Conservation (phyloP, 2,329 filamentous ascomycete species). For the Fusarium anthophilum region DNA sequence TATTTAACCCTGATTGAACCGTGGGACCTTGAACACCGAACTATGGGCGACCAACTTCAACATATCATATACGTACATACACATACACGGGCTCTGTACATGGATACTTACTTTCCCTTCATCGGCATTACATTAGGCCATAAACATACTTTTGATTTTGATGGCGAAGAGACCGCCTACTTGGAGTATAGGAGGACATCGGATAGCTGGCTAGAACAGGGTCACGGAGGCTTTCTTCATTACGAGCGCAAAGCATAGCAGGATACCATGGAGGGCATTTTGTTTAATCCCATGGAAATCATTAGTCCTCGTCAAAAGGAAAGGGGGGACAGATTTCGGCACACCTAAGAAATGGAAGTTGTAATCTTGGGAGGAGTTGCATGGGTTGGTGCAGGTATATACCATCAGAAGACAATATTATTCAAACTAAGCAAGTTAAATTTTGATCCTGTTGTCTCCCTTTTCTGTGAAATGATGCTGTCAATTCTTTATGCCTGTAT, state of each 20-base stretch:
- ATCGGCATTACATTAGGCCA: constrained; percentile 16
- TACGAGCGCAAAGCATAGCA: constrained; percentile 30
- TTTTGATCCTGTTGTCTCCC: not conserved
- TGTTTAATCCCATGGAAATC: constrained; percentile 21
- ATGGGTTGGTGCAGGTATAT: constrained; percentile 23
- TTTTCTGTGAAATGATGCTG: not conserved
- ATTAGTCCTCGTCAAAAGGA: constrained; percentile 1
- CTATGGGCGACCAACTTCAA: not conserved
- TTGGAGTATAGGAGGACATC: constrained; percentile 31
- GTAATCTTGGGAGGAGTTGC: constrained; percentile 23
- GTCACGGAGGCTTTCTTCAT: constrained; percentile 28
- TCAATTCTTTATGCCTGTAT: not conserved
- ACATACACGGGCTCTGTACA: constrained; percentile 18
- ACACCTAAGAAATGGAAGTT: constrained; percentile 3
- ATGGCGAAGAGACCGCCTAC: constrained; percentile 16
- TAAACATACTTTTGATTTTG: constrained; percentile 17
- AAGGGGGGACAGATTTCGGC: constrained; percentile 9
- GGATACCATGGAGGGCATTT: constrained; percentile 32
- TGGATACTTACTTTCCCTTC: constrained; percentile 1
- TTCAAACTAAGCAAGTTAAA: not conserved
- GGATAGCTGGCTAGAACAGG: constrained; percentile 25
- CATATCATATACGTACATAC: constrained; percentile 18
- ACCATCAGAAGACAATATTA: constrained; percentile 10
- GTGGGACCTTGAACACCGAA: not conserved
- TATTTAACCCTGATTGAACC: not conserved